Evolutionary conservation across 1,284 basidiomycete genomes (phyloP), one percentile per base, ranked within the genome.

Genomic region (Boletellus sp.): DNA sequence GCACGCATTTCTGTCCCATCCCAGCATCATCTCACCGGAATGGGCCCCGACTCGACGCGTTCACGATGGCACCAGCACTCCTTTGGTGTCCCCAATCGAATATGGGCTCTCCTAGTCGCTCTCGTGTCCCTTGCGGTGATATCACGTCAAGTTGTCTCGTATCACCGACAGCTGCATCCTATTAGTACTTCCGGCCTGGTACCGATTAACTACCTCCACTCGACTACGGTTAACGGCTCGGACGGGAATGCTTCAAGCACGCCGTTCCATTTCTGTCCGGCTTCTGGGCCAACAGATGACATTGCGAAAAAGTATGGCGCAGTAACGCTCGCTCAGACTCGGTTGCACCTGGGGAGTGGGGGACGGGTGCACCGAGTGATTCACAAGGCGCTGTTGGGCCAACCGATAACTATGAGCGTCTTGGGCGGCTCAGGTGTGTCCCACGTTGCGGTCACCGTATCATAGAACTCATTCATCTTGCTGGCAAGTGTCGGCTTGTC

Each of bases 231-330:
- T 44, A 85, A 82, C 61, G 59, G 65, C 41, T 73, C 81, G 0
- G 73, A 74, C 44, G 16, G 13, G 0, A 78, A 83, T 40, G 74
- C 78, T 7, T 49, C 56, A 5, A 52, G 53, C 9, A 83, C 82
- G 49, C 93, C 94, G 0, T 97, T 97, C 67, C 73, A 77, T 0
- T 97, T 97, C 67, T 97, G 94, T 63, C 93, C 94, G 0, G 78
- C 82, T 2, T 90, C 88, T 63, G 90, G 91, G 2, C 84, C 87
- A 14, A 80, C 81, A 2, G 94, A 97, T 66, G 76, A 77, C 36
- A 71, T 96, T 35, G 88, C 82, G 1, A 68, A 74, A 33, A 86
- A 87, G 63, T 90, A 95, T 60, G 90, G 91, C 16, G 74, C 83
- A n/a, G 72, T 84, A 47, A 72, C 78, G 7, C 76, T 97, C 17